Base-by-base conservation (phyloP, 1,139 yeast species). In the Debaryomyces singareniensis region DNA sequence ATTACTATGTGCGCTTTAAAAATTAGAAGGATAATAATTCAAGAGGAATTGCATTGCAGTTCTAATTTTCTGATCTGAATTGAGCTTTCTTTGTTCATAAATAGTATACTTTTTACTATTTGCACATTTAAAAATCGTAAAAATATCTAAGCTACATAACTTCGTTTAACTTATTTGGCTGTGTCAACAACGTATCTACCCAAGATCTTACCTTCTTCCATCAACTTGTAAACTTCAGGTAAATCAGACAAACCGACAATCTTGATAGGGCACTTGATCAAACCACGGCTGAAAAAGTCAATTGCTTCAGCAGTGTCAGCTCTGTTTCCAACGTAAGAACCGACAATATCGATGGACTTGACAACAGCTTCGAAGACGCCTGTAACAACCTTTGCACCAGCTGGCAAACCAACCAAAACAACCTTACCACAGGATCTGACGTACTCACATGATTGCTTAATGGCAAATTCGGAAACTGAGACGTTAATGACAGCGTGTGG, bases 121-220 rank as follows among this genome's bases (percentile, higher is more conserved):
- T n/a, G n/a, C n/a, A n/a, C n/a, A n/a, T n/a, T n/a, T n/a, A n/a
- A n/a, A n/a, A n/a, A n/a, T n/a, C n/a, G n/a, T n/a, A n/a, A n/a
- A n/a, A n/a, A n/a, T n/a, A n/a, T n/a, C n/a, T n/a, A n/a, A n/a
- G n/a, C n/a, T n/a, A n/a, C n/a, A n/a, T n/a, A n/a, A n/a, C n/a
- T n/a, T n/a, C n/a, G n/a, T n/a, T n/a, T n/a, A n/a, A 16, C 12
- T 56, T 62, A 76, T 57, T 74, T 71, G 39, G 70, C 56, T 25
- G 80, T 76, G 61, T 80, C 89, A 46, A 79, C 80, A 39, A 81
- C 91, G 57, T 78, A 78, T 67, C 87, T 74, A 47, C 89, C 89
- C 48, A 76, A 61, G 53, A 80, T 75, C 57, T 75, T 68, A 47
- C 86, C 85, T 47, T 71, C 61, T 57, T 75, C 80, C 87, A 79